Base-by-base conservation (phyloP, 2,329 filamentous ascomycete genomes). In the Claviceps citrina region DNA sequence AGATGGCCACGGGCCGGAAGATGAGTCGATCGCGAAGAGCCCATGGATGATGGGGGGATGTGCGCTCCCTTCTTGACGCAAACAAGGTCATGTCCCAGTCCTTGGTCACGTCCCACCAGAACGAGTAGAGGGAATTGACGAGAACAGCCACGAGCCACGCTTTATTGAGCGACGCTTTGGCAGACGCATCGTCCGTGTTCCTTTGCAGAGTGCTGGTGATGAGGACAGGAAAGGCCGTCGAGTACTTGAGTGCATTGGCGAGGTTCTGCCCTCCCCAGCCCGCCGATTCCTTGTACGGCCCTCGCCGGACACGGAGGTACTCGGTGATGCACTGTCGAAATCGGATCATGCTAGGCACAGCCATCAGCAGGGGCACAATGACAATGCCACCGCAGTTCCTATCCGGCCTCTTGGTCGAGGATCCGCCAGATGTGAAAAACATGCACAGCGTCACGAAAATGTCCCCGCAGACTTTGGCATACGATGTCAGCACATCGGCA, bases 21-120 rank as follows among this genome's bases (percentile, higher is more conserved):
- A 79, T 73, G 16, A 87, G 71, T 41, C 80, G 70, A 38, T 77
- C 70, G 22, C 91, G 78, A 33, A 98, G 67, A 1, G 84, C 91
- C 56, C 75, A 91, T 0, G 84, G 75, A 50, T 87, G 73, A 20
- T 81, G 74, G 2, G 70, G 70, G 9, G 71, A 68, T 47, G 68
- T 67, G 46, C 80, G 73, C 45, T 74, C 67, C 28, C 61, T 62
- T 12, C 64, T 57, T 2, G 67, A 57, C 3, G 80, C 74, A 54
- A 96, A 83, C 12, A 96, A 69, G 0, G 81, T 84, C 46, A 98
- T 68, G 55, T 96, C 91, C 91, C 91, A 98, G 66, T 98, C 91
- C 64, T 87, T 91, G 41, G 84, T 72, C 24, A 96, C 78, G 53
- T 98, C 91, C 91, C 91, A 98, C 68, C 91, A 98, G 65, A 96